phyloP scores from a whole-genome alignment of 2,329 filamentous ascomycete genomes.

The Sporothrix euskadiensis region DNA sequence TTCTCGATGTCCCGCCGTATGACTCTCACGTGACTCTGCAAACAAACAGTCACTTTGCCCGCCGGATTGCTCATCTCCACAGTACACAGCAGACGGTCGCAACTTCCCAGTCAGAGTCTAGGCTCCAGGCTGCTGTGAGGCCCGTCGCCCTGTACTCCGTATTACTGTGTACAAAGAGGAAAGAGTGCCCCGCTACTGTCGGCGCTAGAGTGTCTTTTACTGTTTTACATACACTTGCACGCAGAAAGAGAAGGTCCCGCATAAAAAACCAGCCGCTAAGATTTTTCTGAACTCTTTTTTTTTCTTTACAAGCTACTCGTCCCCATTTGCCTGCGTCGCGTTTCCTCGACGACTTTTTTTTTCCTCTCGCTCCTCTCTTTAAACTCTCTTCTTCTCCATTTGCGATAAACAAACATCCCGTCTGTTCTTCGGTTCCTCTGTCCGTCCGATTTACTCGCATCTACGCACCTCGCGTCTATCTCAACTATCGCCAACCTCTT shows the following conservation, averaged over 20 bases:
- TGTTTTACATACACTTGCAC: not conserved
- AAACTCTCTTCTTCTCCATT: not conserved
- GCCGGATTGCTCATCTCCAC: conserved; percentile 13
- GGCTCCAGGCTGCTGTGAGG: not conserved
- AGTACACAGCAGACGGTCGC: not conserved
- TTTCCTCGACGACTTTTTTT: conserved; percentile 17
- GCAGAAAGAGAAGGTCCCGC: conserved; percentile 20
- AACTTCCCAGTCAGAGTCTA: not conserved
- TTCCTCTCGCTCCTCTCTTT: not conserved
- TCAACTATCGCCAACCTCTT: not conserved
- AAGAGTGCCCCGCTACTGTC: not conserved
- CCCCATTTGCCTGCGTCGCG: conserved; percentile 20
- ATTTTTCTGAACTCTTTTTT: conserved; percentile 27
- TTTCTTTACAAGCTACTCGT: conserved; percentile 3
- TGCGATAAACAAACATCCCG: not conserved
- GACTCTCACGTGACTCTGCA: not conserved
- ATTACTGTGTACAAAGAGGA: not conserved
- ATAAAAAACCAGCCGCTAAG: conserved; percentile 26
- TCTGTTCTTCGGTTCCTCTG: not conserved
- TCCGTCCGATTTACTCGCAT: not conserved
- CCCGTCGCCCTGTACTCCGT: not conserved
- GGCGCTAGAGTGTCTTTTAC: not conserved
- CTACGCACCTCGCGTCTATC: not conserved
- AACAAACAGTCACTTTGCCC: not conserved
- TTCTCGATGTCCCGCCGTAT: not conserved